These are phyloP conservation scores for Xylariales sp. DNA, from an alignment of 2,329 filamentous ascomycete genomes.

Conservation along the genomic window DNA sequence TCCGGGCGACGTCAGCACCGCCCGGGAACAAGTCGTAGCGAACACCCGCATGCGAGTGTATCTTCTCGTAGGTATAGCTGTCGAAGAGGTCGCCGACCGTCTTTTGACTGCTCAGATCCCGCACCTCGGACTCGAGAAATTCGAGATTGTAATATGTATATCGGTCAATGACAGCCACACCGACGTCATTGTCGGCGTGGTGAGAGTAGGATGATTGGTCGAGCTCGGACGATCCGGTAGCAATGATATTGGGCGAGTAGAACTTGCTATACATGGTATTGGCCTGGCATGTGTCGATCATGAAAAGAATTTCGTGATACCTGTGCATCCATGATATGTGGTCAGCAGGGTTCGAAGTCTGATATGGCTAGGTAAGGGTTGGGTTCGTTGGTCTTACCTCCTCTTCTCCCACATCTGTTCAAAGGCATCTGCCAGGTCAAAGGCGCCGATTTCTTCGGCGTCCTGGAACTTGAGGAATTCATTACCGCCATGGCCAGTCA, in stretches of 20 bases:
- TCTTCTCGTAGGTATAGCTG: constrained; percentile 93
- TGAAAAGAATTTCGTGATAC: constrained; percentile 98
- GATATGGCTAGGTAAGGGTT: not conserved
- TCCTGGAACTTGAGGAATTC: constrained; percentile 99
- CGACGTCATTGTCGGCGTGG: constrained; percentile 97
- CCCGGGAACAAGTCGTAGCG: constrained; percentile 95
- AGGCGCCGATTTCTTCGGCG: constrained; percentile 95
- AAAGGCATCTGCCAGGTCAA: constrained; percentile 95
- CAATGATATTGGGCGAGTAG: constrained; percentile 98
- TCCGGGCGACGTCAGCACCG: constrained; percentile 79
- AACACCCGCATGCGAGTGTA: constrained; percentile 91
- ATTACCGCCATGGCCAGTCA: constrained; percentile 98
- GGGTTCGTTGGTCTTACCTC: constrained; percentile 61
- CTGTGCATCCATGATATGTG: constrained; percentile 52
- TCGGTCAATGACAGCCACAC: constrained; percentile 96
- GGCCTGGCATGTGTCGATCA: constrained; percentile 99
- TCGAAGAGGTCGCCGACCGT: constrained; percentile 95
- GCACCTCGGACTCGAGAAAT: constrained; percentile 91
- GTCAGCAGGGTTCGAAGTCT: not conserved
- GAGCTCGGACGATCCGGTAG: constrained; percentile 94
- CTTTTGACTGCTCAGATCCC: constrained; percentile 85
- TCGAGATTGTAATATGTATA: constrained; percentile 99
- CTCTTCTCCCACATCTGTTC: constrained; percentile 99
- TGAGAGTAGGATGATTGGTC: constrained; percentile 98
- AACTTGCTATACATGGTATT: constrained; percentile 99